Evolutionary conservation across 1,139 yeast species (phyloP), one percentile per base, ranked within the genome.

Genomic region (Debaryomyces coudertii): DNA sequence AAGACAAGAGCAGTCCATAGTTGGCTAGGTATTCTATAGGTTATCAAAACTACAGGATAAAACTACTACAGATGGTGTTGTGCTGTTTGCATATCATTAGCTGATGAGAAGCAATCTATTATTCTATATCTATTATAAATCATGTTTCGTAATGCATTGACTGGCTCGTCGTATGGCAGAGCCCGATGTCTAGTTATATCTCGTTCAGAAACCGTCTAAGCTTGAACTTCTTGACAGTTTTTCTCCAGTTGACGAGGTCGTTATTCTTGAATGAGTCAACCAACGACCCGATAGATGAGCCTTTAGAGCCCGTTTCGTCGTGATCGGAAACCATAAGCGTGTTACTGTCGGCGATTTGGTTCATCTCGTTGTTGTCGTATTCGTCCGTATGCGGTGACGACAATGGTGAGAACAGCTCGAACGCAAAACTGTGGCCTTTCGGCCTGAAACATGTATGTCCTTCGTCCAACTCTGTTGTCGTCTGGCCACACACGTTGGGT

Each of bases 161-260:
- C 4, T 20, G 22, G 22, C 5, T 20, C 22, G 22, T 20, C 22
- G 22, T 20, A 20, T 7, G 22, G 15, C 31, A 15, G 31, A 18
- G 35, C n/a, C 20, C 5, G 11, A 9, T 27, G 20, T 25, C 7
- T 33, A 27, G 34, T 22, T 18, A 28, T 40, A 44, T 28, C 33
- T 59, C 62, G 38, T 61, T 58, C 41, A 61, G 58, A 42, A 58
- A 60, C 36, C 70, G 54, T 37, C 71, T 54, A 25, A 62, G 49
- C 36, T 57, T 61, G 42, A 66, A 57, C 44, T 60, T 63, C 51
- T 62, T 65, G 37, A 55, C 60, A 15, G 63, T 57, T 52, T 58
- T 62, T 44, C 60, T 60, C 62, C 61, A 58, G 36, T 54, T 57
- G 14, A 54, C 45, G 44, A 56, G 52, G 38, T 60, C 65, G 43